Base-by-base conservation (phyloP, 2,329 filamentous ascomycete genomes). In the Monascus ruber region DNA sequence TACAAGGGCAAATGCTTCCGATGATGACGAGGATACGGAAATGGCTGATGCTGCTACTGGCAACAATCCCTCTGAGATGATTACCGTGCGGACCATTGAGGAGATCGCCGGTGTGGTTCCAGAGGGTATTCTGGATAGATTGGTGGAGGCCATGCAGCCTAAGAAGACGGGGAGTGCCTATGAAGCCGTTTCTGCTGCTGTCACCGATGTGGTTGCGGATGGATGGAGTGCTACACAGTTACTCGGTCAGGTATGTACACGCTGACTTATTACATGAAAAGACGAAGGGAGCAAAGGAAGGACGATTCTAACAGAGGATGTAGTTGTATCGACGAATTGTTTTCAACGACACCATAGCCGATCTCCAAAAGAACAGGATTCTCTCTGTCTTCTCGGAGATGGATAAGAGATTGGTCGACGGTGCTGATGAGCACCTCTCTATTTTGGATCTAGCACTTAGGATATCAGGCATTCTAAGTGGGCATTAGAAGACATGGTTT, bases 41-140 rank as follows among this genome's bases (percentile, higher is more conserved):
- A 80, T 83, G 68, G 76, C 56, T 2, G 74, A 76, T 49, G 72
- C 68, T 38, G 77, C 72, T 60, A 66, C 70, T 27, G 50, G 68
- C 6, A 64, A 6, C 10, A 10, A 29, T 6, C 28, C 69, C 36
- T 48, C 52, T 5, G 52, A 54, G 32, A 47, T 68, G 8, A 77
- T 96, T 35, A 89, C 87, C 0, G 74, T 88, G 31, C 77, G 77
- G 51, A 85, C 78, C 38, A 77, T 98, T 35, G 85, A 96, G 58
- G 91, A 98, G 53, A 98, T 98, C 58, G 89, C 91, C 1, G 91
- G 93, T 40, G 86, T 96, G 2, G 88, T 99, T 49, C 91, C 93
- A 0, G 73, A 80, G 9, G 52, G 60, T 7, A 85, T 86, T 1
- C 77, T 98, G 36, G 74, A 83, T 40, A 64, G 62, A 6, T 71